phyloP scores from a whole-genome alignment of 2,329 filamentous ascomycete genomes.

The Colletotrichum plurivorum region DNA sequence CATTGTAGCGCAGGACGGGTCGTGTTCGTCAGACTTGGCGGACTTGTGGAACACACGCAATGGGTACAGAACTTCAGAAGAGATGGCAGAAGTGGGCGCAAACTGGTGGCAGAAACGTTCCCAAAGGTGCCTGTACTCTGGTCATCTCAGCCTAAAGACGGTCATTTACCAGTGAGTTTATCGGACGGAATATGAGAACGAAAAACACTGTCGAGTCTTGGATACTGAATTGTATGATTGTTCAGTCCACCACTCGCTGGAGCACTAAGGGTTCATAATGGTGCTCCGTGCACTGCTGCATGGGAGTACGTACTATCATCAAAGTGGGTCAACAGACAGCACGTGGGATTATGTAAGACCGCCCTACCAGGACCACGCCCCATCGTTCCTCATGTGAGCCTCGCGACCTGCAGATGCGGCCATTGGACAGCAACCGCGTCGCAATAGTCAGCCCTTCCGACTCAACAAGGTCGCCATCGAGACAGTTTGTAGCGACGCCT shows the following conservation, averaged over 20 bases:
- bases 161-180: too few relatives aligned
- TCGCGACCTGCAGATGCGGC: constrained; percentile 35
- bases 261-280: too few relatives aligned
- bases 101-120: too few relatives aligned
- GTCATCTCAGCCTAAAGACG: too few relatives aligned
- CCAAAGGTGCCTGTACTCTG: too few relatives aligned
- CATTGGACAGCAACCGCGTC: constrained; percentile 40
- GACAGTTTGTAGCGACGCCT: constrained; percentile 29
- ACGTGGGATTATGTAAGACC: constrained; percentile 39
- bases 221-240: neutral
- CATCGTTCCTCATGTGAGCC: constrained; percentile 22
- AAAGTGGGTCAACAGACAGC: neutral
- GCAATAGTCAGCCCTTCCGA: constrained; percentile 29
- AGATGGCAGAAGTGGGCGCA: too few relatives aligned
- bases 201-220: neutral
- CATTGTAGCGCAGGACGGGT: too few relatives aligned
- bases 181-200: too few relatives aligned
- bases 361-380: constrained; percentile 4
- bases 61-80: too few relatives aligned
- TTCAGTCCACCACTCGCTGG: too few relatives aligned
- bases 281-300: constrained; percentile 14
- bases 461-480: constrained; percentile 32
- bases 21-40: too few relatives aligned
- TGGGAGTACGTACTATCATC: neutral
- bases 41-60: too few relatives aligned